Percentiles rank a stretch among this genome's conserved stretches.
phyloP scores from a whole-genome alignment of 2,329 filamentous ascomycete species.

The Cladosporium halotolerans region DNA sequence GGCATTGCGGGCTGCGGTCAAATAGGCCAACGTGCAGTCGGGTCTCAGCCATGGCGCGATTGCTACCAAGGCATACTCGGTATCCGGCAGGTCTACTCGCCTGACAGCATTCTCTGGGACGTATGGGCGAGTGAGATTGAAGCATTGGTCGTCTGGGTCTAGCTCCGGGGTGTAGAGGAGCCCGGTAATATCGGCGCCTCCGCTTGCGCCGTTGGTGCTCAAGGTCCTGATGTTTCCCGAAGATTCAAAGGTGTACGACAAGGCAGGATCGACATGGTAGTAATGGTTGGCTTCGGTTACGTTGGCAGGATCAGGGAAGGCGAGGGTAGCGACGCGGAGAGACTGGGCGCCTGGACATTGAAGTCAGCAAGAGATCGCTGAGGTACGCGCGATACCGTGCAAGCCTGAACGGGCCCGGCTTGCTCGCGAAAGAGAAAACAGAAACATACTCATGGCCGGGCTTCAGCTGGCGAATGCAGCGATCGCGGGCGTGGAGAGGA shows the following conservation, averaged over 20 bases:
- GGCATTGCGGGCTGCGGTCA: conserved; percentile 56
- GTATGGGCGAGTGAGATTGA: conserved; percentile 54
- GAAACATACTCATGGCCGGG: conserved; percentile 36
- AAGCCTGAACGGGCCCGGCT: too few relatives aligned
- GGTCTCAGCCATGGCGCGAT: conserved; percentile 79
- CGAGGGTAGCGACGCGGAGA: conserved; percentile 25
- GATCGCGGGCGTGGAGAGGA: not conserved
- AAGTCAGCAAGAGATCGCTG: conserved; percentile 14
- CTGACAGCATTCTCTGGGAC: conserved; percentile 72
- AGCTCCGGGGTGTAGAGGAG: conserved; percentile 81
- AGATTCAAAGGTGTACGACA: conserved; percentile 33
- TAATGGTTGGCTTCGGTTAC: conserved; percentile 10
- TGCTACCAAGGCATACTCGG: conserved; percentile 68
- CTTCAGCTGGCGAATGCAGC: not conserved
- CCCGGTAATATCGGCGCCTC: conserved; percentile 62
- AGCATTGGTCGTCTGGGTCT: conserved; percentile 52
- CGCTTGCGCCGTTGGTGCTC: conserved; percentile 58
- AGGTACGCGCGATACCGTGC: not conserved
- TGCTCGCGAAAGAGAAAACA: not conserved
- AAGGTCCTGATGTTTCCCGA: conserved; percentile 65
- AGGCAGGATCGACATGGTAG: conserved; percentile 17
- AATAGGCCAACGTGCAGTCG: conserved; percentile 66
- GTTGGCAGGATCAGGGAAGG: conserved; percentile 24
- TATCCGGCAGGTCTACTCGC: conserved; percentile 57
- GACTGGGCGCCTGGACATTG: conserved; percentile 22